Evolutionary conservation across 345 rosid genomes (phyloP), one percentile per base, ranked within the genome.

Genomic region (Eucalyptus pauciflora): DNA sequence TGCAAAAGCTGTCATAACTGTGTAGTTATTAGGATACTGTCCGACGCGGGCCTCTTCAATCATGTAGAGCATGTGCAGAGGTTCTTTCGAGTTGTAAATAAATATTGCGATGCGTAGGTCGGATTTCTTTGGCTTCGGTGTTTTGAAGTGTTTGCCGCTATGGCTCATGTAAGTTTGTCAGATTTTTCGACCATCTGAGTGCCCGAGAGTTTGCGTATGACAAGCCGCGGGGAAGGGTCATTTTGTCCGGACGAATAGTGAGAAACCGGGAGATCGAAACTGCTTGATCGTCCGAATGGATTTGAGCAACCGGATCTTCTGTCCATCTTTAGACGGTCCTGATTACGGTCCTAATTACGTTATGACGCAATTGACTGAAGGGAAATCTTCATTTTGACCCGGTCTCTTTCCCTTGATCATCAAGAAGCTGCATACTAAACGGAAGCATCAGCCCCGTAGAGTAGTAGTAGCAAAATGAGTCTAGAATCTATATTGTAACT

Each of bases 41-140:
- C 43, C 2, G 24, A 8, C 43, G 0, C 0, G 45, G 2, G 10
- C 12, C 80, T 69, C 80, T 17, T 33, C 24, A 2, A 17, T 10
- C 24, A 10, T 56, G 45, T 33, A 31, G 13, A 31, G 80, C 45
- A 31, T 24, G 24, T 31, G 43, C 22, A 17, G 22, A 69, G 43
- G 20, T 69, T 17, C 43, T 69, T 69, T 69, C 43, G 0, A 69
- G 24, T 33, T 69, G 80, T 18, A 20, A 16, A 31, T 69, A 33
- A 33, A 17, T 5, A 33, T 15, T 33, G 24, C 18, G 41, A 3
- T 69, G 24, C 20, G 45, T 69, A 69, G 22, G 1, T 2, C 33
- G 41, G 76, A 64, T 64, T 64, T 17, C 76, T n/a, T 64, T n/a
- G 76, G 37, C 76, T 16, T 33, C 43, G 45, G 25, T 18, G 45